Evolutionary conservation across 2,329 filamentous ascomycete species (phyloP).

Genomic region (Emmonsia crescens): DNA sequence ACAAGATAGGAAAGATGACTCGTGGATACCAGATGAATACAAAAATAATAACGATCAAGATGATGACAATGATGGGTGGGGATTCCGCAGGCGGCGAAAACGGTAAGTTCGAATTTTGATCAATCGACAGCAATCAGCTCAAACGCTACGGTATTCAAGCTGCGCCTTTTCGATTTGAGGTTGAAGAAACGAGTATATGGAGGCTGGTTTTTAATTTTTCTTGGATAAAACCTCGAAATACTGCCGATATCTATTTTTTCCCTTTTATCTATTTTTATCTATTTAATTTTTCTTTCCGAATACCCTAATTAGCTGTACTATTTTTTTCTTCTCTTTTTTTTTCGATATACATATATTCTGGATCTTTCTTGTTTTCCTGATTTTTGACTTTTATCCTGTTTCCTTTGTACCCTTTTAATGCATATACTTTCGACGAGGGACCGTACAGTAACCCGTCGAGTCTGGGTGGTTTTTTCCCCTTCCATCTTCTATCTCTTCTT

Average conservation of each 20-base stretch:
- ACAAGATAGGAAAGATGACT: neutral
- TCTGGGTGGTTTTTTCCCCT: neutral
- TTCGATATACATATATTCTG: neutral
- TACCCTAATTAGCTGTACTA: neutral
- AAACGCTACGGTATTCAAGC: neutral
- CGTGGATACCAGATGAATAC: neutral
- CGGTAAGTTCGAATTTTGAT: neutral
- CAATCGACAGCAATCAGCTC: neutral
- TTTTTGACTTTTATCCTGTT: neutral
- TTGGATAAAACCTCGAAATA: neutral
- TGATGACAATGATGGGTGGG: neutral
- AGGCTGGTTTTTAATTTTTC: neutral
- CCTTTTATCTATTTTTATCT: neutral
- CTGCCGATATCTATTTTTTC: too few species aligned
- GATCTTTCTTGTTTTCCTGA: too few species aligned
- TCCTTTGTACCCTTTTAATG: neutral
- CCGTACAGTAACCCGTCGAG: too few species aligned
- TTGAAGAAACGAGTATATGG: neutral
- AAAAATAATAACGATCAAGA: neutral
- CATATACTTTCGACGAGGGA: neutral
- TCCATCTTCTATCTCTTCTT: neutral
- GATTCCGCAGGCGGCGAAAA: neutral
- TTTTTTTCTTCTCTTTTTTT: neutral
- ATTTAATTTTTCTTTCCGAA: neutral
- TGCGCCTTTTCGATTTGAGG: neutral